Percentiles rank a stretch among this genome's conserved stretches.
These are phyloP conservation scores for Periconia sp. DNA, from an alignment of 2,329 filamentous ascomycete species.

Conservation along the genomic window DNA sequence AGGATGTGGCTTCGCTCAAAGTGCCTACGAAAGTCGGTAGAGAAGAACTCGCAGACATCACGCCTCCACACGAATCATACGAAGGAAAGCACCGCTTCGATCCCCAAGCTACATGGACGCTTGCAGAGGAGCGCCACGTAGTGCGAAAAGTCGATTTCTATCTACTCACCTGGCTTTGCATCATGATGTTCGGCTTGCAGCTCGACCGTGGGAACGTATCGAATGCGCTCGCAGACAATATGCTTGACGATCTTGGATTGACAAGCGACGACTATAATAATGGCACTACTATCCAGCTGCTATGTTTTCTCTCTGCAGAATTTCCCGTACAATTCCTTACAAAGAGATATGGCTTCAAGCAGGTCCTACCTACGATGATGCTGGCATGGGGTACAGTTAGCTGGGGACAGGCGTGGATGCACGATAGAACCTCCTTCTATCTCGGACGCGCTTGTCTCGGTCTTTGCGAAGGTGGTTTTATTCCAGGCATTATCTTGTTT, in stretches of 20 bases:
- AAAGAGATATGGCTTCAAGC: constrained; percentile 51
- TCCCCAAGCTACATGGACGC: constrained; percentile 60
- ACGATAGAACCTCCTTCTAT: constrained; percentile 51
- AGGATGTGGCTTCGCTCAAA: constrained; percentile 32
- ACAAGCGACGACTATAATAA: constrained; percentile 43
- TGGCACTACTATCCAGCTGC: constrained; percentile 67
- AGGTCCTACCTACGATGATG: constrained; percentile 52
- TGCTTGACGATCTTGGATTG: constrained; percentile 36
- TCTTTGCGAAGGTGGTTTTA: constrained; percentile 58
- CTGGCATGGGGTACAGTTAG: constrained; percentile 52
- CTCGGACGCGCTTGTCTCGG: constrained; percentile 50
- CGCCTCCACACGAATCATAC: constrained; percentile 58
- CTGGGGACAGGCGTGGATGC: constrained; percentile 73
- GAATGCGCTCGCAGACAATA: constrained; percentile 38
- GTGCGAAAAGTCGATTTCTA: constrained; percentile 56
- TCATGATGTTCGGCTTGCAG: constrained; percentile 57
- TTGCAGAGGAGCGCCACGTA: constrained; percentile 61
- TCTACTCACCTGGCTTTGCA: constrained; percentile 33
- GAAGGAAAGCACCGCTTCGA: constrained; percentile 66
- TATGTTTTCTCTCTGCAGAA: constrained; percentile 73
- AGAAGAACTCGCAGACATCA: constrained; percentile 32
- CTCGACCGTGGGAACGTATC: constrained; percentile 54
- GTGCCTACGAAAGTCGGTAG: constrained; percentile 30
- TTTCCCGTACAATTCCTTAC: constrained; percentile 54
- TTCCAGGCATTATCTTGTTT: constrained; percentile 69